Evolutionary conservation across 208 protist species (phyloP).

Genomic region (Vickermania spadyakhi): DNA sequence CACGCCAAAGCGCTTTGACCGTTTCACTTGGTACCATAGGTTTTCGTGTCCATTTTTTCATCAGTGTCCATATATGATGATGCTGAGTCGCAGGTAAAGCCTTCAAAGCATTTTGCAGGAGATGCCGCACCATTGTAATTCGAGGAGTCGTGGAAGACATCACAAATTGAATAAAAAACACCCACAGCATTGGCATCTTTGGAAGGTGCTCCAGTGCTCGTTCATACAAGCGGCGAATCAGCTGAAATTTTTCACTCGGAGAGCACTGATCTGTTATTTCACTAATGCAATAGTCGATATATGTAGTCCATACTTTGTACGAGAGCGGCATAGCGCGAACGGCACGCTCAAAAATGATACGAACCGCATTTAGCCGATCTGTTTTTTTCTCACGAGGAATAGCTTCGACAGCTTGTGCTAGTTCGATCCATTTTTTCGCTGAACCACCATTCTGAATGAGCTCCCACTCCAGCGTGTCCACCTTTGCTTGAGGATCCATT

Average conservation of each 20-base stretch:
- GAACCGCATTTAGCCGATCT: conserved; percentile 48
- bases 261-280: conserved; percentile 33
- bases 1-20: conserved; percentile 38
- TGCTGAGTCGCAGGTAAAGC: conserved; percentile 73
- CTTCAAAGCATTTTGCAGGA: conserved; percentile 29
- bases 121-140: conserved; percentile 53
- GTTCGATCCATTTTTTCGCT: conserved; percentile 59
- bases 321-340: conserved; percentile 55
- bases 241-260: conserved; percentile 53
- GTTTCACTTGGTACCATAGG: conserved; percentile 39
- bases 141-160: conserved; percentile 26
- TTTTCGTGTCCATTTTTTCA: conserved; percentile 30
- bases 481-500: conserved; percentile 13
- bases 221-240: conserved; percentile 56
- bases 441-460: conserved; percentile 31
- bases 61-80: conserved; percentile 53
- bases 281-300: conserved; percentile 45
- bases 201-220: conserved; percentile 58
- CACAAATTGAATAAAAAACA: conserved; percentile 59
- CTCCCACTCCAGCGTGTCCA: conserved; percentile 60
- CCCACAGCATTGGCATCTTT: conserved; percentile 71
- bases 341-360: conserved; percentile 64
- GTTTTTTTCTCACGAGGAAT: conserved; percentile 11
- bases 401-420: conserved; percentile 17
- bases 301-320: conserved; percentile 76